Evolutionary conservation across 768 basidiomycete genomes (phyloP), one percentile per base, ranked within the genome.

Genomic region (Melanogaster broomeanus): DNA sequence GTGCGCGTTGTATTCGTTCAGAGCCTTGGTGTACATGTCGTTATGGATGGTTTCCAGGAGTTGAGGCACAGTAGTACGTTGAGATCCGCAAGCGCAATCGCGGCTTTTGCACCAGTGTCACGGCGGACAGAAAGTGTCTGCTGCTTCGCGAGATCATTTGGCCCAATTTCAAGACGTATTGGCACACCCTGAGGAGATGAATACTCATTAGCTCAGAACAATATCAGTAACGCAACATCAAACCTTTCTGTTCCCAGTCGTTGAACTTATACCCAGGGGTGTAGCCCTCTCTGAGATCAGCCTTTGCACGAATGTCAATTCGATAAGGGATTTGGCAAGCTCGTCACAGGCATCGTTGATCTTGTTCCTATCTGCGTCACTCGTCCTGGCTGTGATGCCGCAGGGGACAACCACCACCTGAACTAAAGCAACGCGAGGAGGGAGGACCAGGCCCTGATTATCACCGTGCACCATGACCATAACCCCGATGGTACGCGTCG

Each of bases 381-480:
- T 79, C 35, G 85, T 83, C 79, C 88, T 92, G 42, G 84, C 89
- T n/a, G 87, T 93, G 63, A 99, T 84, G 39, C 97, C 97, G 55
- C 91, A 94, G 3, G 97, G 97, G 24, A 99, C 88, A 53, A 99
- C 74, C 42, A 97, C 79, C 46, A 83, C 93, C 74, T 99, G 97
- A 18, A 96, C 72, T 56, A 80, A 83, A n/a, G 97, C 96, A 30
- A 99, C 96, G 10, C 93, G 81, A 55, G 97, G 97, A n/a, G 97
- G 97, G 49, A 98, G 84, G 12, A 98, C 95, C 59, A 99, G 73
- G 15, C 97, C 97, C 65, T 97, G 91, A 68, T 99, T 93, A 69
- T 99, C 97, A 30, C 96, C 95, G 65, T 99, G 96, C 6, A 92
- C 85, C 97, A 99, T 99, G 61, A 97, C 94, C 96, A 98, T 98